Base-by-base conservation (phyloP, 305 asterid species). In the Fraxinus angustifolia region DNA sequence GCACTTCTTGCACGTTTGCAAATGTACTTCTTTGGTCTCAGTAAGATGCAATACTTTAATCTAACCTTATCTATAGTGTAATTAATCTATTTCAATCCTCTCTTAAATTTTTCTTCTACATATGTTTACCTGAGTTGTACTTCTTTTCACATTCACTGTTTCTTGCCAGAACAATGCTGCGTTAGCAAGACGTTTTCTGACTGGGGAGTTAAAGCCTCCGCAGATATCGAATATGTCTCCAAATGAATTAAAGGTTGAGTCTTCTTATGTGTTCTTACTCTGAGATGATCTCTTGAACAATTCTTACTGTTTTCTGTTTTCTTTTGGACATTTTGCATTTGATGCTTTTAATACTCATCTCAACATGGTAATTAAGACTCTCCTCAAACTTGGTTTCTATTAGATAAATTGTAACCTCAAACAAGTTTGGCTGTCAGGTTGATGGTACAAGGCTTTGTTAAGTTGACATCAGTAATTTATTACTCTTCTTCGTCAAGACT, bases 141-240 rank as follows among this genome's bases (percentile, higher is more conserved):
- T 73, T 75, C 48, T 56, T 79, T 40, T 67, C 75, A 53, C 48
- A 53, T 83, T 82, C 81, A 81, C 83, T 84, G 31, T 77, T 76
- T 85, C 10, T 31, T 87, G 85, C 80, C 87, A 95, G 99, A n/a
- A n/a, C 65, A 83, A 87, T 86, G 88, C 77, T 76, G 80, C 71
- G 38, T 86, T 95, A 80, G 91, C 94, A 21, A 87, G 86, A 0
- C 95, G 98, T 65, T 89, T 95, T 85, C 89, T 95, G 77, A 92
- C 84, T 23, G 88, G 85, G 82, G 98, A 95, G 92, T 84, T 95
- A 92, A 92, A 87, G 82, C 92, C 97, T 87, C 87, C 89, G 26
- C 94, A 86, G 85, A 87, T 95, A 82, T 83, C 91, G 73, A 90
- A 80, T 84, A 92, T 95, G 98, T 84, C 92, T 33, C 95, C 98